phyloP scores from a whole-genome alignment of 2,329 filamentous ascomycete species.

The Aspergillus sp. region DNA sequence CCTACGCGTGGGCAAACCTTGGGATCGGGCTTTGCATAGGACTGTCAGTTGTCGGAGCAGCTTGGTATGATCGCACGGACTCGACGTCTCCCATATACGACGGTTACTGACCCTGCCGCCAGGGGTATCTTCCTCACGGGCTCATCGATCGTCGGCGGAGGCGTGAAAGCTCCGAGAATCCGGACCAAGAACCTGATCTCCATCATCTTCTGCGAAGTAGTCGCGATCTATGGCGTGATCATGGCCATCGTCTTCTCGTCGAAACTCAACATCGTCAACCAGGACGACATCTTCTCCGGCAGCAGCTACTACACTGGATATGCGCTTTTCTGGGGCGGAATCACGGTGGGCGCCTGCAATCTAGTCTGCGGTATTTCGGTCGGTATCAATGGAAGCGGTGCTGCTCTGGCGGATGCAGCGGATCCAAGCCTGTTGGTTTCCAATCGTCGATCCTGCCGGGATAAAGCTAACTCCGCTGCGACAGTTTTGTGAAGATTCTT shows the following conservation, averaged over 20 bases:
- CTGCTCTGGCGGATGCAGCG: conserved; percentile 88
- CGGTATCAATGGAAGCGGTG: conserved; percentile 95
- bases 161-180: conserved; percentile 93
- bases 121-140: conserved; percentile 99
- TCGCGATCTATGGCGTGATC: conserved; percentile 99
- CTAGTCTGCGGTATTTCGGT: conserved; percentile 92
- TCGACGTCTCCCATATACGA: background rate
- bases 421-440: conserved; percentile 71
- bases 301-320: conserved; percentile 90
- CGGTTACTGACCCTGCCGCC: conserved; percentile 12
- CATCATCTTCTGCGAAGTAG: conserved; percentile 99
- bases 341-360: conserved; percentile 94
- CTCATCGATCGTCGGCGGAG: conserved; percentile 91
- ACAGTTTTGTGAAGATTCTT: conserved; percentile 93
- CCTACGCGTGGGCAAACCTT: conserved; percentile 82
- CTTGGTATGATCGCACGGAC: conserved; percentile 56
- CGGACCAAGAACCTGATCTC: conserved; percentile 99
- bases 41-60: conserved; percentile 89
- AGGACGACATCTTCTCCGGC: conserved; percentile 58
- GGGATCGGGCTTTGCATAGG: conserved; percentile 94
- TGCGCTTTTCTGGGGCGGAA: conserved; percentile 88
- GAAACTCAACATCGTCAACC: conserved; percentile 61
- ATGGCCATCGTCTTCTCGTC: conserved; percentile 98
- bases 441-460: background rate
- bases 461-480: conserved; percentile 5